Evolutionary conservation across 164 flowering plant species (phyloP).

Genomic region (Stephania yunnanensis): DNA sequence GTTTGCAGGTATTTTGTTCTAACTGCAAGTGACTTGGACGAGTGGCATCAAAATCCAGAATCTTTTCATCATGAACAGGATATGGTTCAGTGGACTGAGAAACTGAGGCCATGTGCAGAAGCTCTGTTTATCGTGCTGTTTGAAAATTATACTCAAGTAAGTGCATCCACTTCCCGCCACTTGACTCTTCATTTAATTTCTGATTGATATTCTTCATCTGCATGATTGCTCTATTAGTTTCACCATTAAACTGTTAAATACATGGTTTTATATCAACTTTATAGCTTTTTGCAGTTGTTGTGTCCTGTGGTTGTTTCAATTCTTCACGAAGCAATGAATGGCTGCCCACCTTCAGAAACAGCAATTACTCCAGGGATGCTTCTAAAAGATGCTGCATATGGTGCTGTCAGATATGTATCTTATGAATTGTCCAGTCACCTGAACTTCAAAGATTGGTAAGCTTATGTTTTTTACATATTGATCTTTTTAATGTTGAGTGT

Average conservation of each 20-base stretch:
- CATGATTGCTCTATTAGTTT: background rate
- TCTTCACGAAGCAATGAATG: conserved; percentile 90
- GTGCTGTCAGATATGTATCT: conserved; percentile 89
- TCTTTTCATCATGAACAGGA: conserved; percentile 97
- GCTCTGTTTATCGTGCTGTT: conserved; percentile 90
- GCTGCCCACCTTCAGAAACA: conserved; percentile 66
- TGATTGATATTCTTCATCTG: background rate
- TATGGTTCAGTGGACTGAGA: conserved; percentile 92
- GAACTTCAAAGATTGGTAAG: conserved; percentile 87
- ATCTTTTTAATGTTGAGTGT: background rate
- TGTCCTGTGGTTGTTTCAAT: conserved; percentile 93
- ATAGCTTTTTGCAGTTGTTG: conserved; percentile 51
- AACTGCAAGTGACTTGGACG: conserved; percentile 75
- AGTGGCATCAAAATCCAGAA: conserved; percentile 85
- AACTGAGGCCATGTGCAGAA: conserved; percentile 96
- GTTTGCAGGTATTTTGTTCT: conserved; percentile 81
- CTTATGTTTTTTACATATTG: background rate
- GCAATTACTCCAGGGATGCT: conserved; percentile 82
- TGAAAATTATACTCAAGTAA: conserved; percentile 83
- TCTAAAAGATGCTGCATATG: conserved; percentile 97
- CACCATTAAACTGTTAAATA: background rate
- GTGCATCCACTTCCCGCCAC: conserved; percentile 15
- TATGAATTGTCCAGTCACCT: conserved; percentile 90
- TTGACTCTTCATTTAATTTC: conserved; percentile 1
- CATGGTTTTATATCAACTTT: conserved; percentile 11